phyloP scores from a whole-genome alignment of 305 asterid species.

The Solanum aculeatissimum region DNA sequence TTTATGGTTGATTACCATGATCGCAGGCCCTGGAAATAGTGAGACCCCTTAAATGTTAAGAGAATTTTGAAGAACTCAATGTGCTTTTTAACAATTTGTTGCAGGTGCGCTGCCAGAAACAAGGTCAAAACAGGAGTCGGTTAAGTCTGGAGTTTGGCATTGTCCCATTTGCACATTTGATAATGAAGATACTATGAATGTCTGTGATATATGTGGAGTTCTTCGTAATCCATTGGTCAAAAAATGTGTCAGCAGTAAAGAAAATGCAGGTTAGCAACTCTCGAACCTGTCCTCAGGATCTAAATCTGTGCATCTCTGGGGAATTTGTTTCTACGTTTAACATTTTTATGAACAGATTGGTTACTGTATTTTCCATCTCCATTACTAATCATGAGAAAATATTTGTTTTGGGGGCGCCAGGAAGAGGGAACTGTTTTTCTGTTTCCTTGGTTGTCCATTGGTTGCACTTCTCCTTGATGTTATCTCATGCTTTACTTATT shows the following conservation, averaged over 20 bases:
- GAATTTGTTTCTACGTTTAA: neutral
- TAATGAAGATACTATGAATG: conserved; percentile 9
- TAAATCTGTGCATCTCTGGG: neutral
- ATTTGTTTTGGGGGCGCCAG: neutral
- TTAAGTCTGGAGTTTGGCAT: conserved; percentile 5
- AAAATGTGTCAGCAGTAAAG: conserved; percentile 17
- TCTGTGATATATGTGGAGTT: conserved; percentile 31
- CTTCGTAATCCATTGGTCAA: conserved; percentile 82
- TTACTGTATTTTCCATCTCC: neutral
- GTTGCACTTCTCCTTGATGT: neutral
- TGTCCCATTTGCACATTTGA: conserved; percentile 16
- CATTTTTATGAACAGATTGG: neutral
- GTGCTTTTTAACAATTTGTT: conserved; percentile 5
- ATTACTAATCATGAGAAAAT: neutral
- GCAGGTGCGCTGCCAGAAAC: conserved; percentile 29
- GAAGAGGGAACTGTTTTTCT: neutral
- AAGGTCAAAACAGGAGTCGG: conserved; percentile 8
- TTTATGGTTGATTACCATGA: neutral
- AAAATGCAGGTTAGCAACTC: conserved; percentile 33
- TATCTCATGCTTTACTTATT: neutral
- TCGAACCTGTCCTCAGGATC: neutral
- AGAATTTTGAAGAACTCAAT: neutral
- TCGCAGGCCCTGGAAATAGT: neutral
- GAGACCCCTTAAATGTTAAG: neutral
- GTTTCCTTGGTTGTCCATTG: neutral